phyloP scores from a whole-genome alignment of 306 rosid species.

The Quercus cerris region DNA sequence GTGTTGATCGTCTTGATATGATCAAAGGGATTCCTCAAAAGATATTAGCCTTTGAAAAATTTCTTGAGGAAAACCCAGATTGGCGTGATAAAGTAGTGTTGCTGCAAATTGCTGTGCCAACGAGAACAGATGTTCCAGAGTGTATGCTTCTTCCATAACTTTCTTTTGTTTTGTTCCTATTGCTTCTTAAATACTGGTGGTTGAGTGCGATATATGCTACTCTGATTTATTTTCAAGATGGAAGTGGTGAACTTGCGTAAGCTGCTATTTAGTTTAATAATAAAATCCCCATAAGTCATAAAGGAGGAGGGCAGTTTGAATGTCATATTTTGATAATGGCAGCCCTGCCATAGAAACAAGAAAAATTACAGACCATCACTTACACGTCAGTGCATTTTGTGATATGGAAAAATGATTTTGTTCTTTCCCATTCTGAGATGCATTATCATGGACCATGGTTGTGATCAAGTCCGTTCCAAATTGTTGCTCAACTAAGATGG shows the following conservation, averaged over 20 bases:
- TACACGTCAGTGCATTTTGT: neutral
- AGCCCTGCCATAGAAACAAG: neutral
- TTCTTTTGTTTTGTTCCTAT: constrained; percentile 8
- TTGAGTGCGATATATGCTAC: constrained; percentile 14
- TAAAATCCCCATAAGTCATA: neutral
- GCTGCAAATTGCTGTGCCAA: constrained; percentile 95
- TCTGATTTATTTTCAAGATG: neutral
- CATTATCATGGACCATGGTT: neutral
- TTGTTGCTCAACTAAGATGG: neutral
- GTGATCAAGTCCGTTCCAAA: neutral
- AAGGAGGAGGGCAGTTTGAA: neutral
- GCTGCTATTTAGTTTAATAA: neutral
- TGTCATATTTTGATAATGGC: neutral
- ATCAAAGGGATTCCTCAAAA: constrained; percentile 95
- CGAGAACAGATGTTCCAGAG: constrained; percentile 94
- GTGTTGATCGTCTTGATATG: constrained; percentile 96
- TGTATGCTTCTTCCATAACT: constrained; percentile 48
- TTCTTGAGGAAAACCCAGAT: constrained; percentile 66
- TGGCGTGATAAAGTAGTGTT: constrained; percentile 89
- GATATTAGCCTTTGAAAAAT: constrained; percentile 86
- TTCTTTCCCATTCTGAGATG: neutral
- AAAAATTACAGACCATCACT: neutral
- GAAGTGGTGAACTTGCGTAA: neutral
- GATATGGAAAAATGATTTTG: neutral
- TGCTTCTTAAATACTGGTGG: constrained; percentile 14